Percentiles rank a stretch among this genome's conserved stretches.
These are phyloP conservation scores for Phaeosphaeria sp. DNA, from an alignment of 2,329 filamentous ascomycete species.

Conservation along the genomic window DNA sequence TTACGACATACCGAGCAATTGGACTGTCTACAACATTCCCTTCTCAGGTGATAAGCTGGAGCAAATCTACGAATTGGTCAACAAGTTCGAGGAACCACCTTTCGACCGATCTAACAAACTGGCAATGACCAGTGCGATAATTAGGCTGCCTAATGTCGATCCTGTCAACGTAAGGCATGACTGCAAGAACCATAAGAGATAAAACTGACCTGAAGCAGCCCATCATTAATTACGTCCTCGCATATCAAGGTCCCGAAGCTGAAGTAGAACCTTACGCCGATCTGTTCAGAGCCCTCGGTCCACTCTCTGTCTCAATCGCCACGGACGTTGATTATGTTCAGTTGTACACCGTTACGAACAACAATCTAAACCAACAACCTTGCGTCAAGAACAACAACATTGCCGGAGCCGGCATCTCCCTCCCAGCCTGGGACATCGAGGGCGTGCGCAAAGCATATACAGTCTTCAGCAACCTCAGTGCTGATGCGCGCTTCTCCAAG, in stretches of 20 bases:
- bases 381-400: slow-evolving; percentile 20
- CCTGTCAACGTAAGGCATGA: slow-evolving; percentile 15
- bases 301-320: slow-evolving; percentile 6
- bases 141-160: slow-evolving; percentile 19
- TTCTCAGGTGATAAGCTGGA: slow-evolving; percentile 34
- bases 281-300: slow-evolving; percentile 22
- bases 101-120: slow-evolving; percentile 12
- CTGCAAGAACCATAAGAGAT: neutral
- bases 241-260: slow-evolving; percentile 22
- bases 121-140: slow-evolving; percentile 14
- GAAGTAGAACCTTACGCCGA: slow-evolving; percentile 21
- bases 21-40: slow-evolving; percentile 17
- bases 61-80: slow-evolving; percentile 40
- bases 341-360: slow-evolving; percentile 23
- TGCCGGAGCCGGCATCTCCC: slow-evolving; percentile 19
- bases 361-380: slow-evolving; percentile 14
- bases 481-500: slow-evolving; percentile 23
- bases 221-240: slow-evolving; percentile 23
- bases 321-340: slow-evolving; percentile 20
- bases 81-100: slow-evolving; percentile 20
- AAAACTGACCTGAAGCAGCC: slow-evolving; percentile 10
- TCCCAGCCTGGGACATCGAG: slow-evolving; percentile 23
- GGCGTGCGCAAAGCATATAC: slow-evolving; percentile 22
- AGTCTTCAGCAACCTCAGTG: slow-evolving; percentile 23
- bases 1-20: slow-evolving; percentile 16